Conservation (phyloP, 352 stramenopile species). For the Phytophthora hybrid region DNA sequence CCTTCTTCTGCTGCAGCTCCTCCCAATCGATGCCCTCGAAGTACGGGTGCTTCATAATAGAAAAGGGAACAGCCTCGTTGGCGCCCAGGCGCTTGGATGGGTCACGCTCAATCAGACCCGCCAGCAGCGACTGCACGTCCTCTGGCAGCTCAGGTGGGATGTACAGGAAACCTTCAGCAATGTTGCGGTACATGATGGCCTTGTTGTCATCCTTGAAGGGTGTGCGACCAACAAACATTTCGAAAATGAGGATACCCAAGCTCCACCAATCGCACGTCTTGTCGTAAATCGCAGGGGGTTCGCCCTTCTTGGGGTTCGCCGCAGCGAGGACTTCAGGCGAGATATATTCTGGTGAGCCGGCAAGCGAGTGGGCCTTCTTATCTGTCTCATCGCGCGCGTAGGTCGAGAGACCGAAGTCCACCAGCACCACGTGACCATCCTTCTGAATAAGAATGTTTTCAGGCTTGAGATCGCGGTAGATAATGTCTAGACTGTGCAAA, state of each 20-base stretch:
- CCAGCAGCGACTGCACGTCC: conserved; percentile 76
- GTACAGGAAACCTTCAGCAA: conserved; percentile 84
- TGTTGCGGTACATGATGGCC: conserved; percentile 93
- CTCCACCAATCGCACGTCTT: conserved; percentile 92
- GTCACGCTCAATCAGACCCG: conserved; percentile 84
- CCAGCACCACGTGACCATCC: conserved; percentile 90
- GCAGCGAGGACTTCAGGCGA: conserved; percentile 90
- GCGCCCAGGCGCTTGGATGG: conserved; percentile 73
- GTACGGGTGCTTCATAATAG: conserved; percentile 91
- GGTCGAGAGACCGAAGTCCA: conserved; percentile 93
- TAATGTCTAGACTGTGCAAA: conserved; percentile 89
- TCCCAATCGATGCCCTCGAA: conserved; percentile 91
- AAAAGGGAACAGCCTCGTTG: conserved; percentile 83
- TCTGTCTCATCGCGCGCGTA: conserved; percentile 60
- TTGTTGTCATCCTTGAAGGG: conserved; percentile 94
- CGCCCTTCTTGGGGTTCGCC: conserved; percentile 54
- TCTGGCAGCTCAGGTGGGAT: conserved; percentile 81
- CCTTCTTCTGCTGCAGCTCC: conserved; percentile 78
- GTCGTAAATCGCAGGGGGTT: conserved; percentile 65
- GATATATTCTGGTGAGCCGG: conserved; percentile 92
- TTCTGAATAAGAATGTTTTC: conserved; percentile 92
- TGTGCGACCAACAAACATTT: conserved; percentile 92
- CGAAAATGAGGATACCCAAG: conserved; percentile 91
- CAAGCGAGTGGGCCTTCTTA: conserved; percentile 76
- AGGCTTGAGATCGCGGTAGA: conserved; percentile 93